phyloP scores from a whole-genome alignment of 306 rosid species.

The Medicago truncatula region DNA sequence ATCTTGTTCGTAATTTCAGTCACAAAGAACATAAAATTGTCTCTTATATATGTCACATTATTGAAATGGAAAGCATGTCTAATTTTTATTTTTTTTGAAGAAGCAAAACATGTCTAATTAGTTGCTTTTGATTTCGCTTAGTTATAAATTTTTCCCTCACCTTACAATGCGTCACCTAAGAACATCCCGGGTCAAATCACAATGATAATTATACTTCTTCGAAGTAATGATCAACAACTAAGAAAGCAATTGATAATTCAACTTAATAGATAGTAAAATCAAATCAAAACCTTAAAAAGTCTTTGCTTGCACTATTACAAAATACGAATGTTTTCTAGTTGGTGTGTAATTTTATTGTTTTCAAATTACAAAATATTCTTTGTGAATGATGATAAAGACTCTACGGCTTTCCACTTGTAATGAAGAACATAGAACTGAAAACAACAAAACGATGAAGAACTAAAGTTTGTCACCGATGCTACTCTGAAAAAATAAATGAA shows the following conservation, averaged over 20 bases:
- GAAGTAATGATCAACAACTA: constrained; percentile 41
- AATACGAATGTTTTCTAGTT: background rate
- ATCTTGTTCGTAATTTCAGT: constrained; percentile 17
- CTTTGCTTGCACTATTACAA: background rate
- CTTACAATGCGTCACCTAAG: constrained; percentile 28
- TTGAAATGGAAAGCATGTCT: constrained; percentile 28
- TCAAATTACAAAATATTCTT: too few species aligned
- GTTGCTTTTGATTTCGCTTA: constrained; percentile 17
- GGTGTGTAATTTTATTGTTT: too few species aligned
- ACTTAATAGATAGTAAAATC: constrained; percentile 2
- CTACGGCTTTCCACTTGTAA: too few species aligned
- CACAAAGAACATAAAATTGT: constrained; percentile 7
- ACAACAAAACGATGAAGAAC: too few species aligned
- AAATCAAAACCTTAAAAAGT: background rate
- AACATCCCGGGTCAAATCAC: constrained; percentile 30
- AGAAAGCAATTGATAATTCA: constrained; percentile 40
- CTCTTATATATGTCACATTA: background rate
- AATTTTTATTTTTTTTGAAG: too few species aligned
- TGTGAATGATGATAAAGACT: too few species aligned
- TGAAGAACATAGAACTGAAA: too few species aligned
- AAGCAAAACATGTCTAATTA: background rate
- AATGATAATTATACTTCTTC: constrained; percentile 41
- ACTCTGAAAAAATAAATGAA: too few species aligned
- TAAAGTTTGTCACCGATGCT: too few species aligned
- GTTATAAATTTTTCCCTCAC: constrained; percentile 26